These are phyloP conservation scores for Biscogniauxia mediterranea DNA, from an alignment of 2,329 filamentous ascomycete genomes.

Conservation along the genomic window DNA sequence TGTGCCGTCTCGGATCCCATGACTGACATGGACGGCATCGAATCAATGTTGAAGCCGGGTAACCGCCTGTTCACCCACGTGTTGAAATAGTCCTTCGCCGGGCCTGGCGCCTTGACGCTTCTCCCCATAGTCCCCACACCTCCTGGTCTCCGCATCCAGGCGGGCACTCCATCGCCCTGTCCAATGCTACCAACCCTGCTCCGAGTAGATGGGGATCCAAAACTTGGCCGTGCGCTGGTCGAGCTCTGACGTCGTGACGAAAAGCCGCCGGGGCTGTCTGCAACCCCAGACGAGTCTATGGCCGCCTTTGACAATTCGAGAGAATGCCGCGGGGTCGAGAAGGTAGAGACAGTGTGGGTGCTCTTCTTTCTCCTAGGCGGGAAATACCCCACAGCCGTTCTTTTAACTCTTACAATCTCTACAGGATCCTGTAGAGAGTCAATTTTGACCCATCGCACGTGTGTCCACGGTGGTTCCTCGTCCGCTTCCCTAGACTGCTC, in stretches of 20 bases:
- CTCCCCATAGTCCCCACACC: constrained; percentile 81
- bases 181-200: constrained; percentile 32
- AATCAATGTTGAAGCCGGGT: constrained; percentile 72
- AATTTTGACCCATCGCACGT: constrained; percentile 85
- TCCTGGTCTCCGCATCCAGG: constrained; percentile 77
- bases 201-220: constrained; percentile 29
- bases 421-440: constrained; percentile 68
- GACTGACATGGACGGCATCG: constrained; percentile 64
- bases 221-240: constrained; percentile 26
- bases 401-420: constrained; percentile 81
- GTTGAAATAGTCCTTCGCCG: constrained; percentile 81
- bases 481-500: constrained; percentile 40
- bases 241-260: constrained; percentile 33
- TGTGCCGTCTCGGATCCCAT: constrained; percentile 60
- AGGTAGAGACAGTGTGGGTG: constrained; percentile 59
- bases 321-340: constrained; percentile 67
- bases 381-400: constrained; percentile 83
- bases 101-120: constrained; percentile 71
- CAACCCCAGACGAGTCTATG: constrained; percentile 27
- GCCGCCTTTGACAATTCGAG: constrained; percentile 53
- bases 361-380: constrained; percentile 89
- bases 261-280: constrained; percentile 30
- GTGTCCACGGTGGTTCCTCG: constrained; percentile 71
- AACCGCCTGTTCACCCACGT: constrained; percentile 81
- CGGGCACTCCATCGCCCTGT: constrained; percentile 37